Conservation (phyloP, 305 asterid species). For the Fraxinus xanthoxyloides region DNA sequence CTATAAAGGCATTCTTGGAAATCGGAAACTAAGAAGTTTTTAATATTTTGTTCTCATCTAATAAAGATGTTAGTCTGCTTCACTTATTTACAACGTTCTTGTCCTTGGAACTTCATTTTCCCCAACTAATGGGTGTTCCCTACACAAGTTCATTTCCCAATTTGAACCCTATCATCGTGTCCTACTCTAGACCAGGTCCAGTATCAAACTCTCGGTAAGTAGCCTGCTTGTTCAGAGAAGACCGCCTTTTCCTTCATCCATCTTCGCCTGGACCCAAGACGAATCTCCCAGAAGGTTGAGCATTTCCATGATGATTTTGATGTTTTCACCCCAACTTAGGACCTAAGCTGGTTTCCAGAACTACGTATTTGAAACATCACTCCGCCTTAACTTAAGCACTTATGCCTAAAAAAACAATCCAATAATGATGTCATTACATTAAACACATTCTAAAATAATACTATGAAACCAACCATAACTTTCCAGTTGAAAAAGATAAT, state of each 20-base stretch:
- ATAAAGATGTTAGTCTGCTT: background rate
- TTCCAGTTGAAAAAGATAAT: background rate
- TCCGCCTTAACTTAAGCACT: background rate
- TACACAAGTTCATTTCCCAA: background rate
- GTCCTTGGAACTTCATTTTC: background rate
- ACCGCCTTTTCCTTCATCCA: background rate
- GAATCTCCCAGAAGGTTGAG: background rate
- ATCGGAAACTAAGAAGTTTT: background rate
- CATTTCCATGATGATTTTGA: background rate
- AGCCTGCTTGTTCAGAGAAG: background rate
- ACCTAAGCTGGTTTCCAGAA: background rate
- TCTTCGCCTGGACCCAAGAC: background rate
- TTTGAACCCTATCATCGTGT: background rate
- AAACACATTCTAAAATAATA: background rate
- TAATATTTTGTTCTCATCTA: background rate
- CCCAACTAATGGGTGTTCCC: background rate
- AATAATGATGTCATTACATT: background rate
- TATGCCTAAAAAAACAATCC: background rate
- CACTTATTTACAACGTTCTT: background rate
- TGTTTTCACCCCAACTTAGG: background rate
- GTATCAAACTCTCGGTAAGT: background rate
- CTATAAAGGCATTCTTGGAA: background rate
- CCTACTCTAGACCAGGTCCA: background rate
- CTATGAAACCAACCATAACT: background rate
- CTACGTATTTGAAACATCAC: background rate